phyloP scores from a whole-genome alignment of 441 rosid genomes.

The Arabidopsis hybrid region DNA sequence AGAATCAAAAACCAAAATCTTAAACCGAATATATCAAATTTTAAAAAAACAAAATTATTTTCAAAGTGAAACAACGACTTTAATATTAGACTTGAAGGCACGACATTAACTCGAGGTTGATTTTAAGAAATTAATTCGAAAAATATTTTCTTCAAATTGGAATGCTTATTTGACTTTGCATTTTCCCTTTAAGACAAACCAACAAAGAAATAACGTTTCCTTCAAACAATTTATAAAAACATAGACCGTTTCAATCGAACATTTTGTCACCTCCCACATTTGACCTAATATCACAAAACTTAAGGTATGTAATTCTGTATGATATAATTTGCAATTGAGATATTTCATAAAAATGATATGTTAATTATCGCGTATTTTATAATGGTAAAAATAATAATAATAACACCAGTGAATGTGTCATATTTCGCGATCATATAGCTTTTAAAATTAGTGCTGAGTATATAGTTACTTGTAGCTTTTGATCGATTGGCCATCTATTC shows the following conservation, averaged over 20 bases:
- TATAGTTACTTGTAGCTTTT: no score
- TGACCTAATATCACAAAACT: background rate
- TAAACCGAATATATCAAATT: no score
- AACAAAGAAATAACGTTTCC: slow-evolving; percentile 4
- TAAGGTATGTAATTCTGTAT: no score
- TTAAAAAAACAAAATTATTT: background rate
- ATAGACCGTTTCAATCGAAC: background rate
- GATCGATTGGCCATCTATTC: background rate
- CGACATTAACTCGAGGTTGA: background rate
- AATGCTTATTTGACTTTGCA: slow-evolving; percentile 25
- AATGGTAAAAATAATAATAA: no score
- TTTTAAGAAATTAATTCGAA: slow-evolving; percentile 4
- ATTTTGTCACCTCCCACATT: background rate
- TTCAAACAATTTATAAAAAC: background rate
- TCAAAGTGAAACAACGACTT: slow-evolving; percentile 4
- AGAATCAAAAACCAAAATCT: no score
- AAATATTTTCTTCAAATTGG: background rate
- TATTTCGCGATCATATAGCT: background rate
- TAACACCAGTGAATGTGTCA: background rate
- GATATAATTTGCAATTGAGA: no score
- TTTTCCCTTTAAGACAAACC: background rate
- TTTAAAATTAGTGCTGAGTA: no score
- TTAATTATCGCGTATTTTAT: no score
- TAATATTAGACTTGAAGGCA: slow-evolving; percentile 18
- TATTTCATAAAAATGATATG: no score